A percentile compares a stretch with the other conserved stretches of the same genome.
Conservation (phyloP, 75 land plant species). For the Pinus tabuliformis region DNA sequence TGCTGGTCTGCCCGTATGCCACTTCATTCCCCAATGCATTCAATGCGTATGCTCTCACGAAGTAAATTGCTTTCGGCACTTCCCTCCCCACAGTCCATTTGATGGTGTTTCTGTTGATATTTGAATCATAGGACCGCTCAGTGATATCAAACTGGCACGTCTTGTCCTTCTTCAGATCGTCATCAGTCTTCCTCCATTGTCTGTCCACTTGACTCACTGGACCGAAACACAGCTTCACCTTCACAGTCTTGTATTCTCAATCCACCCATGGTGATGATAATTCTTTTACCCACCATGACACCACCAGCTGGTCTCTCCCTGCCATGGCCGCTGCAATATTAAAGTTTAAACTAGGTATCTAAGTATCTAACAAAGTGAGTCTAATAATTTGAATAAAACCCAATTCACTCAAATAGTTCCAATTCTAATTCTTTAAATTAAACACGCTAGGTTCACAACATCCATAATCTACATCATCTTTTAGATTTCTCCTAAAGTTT, state of each 20-base stretch:
- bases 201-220: conserved; percentile 71
- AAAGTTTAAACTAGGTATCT: no score
- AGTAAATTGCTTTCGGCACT: not conserved
- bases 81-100: conserved; percentile 40
- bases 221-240: conserved; percentile 66
- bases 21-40: conserved; percentile 22
- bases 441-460: no score
- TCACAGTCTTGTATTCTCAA: conserved; percentile 20
- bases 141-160: conserved; percentile 34
- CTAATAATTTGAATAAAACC: no score
- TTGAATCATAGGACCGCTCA: conserved; percentile 2
- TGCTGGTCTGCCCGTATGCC: conserved; percentile 3
- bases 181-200: conserved; percentile 50
- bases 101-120: conserved; percentile 14
- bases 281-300: conserved; percentile 50
- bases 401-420: no score
- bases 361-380: no score
- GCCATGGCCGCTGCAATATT: conserved; percentile 40
- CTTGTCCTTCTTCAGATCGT: conserved; percentile 38
- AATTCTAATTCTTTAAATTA: no score
- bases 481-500: no score
- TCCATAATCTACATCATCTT: no score
- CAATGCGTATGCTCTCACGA: conserved; percentile 29
- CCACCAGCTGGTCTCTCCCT: conserved; percentile 50
- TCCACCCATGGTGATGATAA: conserved; percentile 16